Percentiles rank a stretch among this genome's conserved stretches.
phyloP scores from a whole-genome alignment of 345 rosid genomes.

The Dipteronia dyeriana region DNA sequence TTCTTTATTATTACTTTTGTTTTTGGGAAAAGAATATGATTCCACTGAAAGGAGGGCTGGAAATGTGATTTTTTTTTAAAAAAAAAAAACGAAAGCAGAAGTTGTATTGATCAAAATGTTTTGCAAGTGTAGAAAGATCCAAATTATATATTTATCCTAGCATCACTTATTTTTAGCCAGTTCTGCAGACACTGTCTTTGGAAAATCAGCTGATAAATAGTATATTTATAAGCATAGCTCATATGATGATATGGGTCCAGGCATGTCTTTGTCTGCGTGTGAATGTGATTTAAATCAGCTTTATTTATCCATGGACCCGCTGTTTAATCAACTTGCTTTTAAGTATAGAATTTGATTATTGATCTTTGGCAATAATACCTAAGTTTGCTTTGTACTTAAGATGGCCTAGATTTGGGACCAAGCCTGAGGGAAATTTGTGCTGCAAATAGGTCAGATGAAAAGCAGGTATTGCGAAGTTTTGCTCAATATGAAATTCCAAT shows the following conservation, averaged over 20 bases:
- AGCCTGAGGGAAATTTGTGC: slow-evolving; percentile 87
- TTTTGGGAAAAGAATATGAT: not conserved
- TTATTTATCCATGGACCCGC: not conserved
- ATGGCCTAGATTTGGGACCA: slow-evolving; percentile 72
- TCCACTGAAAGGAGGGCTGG: not conserved
- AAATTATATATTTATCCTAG: not conserved
- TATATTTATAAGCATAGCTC: not conserved
- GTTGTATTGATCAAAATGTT: too few species aligned
- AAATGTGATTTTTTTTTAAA: not conserved
- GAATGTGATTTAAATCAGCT: not conserved
- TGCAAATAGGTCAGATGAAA: slow-evolving; percentile 85
- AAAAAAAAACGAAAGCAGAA: too few species aligned
- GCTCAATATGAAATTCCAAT: slow-evolving; percentile 7
- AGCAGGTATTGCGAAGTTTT: slow-evolving; percentile 56
- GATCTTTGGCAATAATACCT: slow-evolving; percentile 6
- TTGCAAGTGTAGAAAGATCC: too few species aligned
- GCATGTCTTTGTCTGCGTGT: not conserved
- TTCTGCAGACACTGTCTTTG: not conserved
- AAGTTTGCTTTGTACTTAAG: slow-evolving; percentile 44
- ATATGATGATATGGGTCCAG: not conserved
- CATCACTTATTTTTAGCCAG: not conserved
- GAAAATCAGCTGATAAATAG: not conserved
- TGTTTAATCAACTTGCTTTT: not conserved
- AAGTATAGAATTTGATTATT: slow-evolving; percentile 4
- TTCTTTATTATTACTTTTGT: too few species aligned